Evolutionary conservation across 768 basidiomycete genomes (phyloP).

Genomic region (Termitomyces sp.): DNA sequence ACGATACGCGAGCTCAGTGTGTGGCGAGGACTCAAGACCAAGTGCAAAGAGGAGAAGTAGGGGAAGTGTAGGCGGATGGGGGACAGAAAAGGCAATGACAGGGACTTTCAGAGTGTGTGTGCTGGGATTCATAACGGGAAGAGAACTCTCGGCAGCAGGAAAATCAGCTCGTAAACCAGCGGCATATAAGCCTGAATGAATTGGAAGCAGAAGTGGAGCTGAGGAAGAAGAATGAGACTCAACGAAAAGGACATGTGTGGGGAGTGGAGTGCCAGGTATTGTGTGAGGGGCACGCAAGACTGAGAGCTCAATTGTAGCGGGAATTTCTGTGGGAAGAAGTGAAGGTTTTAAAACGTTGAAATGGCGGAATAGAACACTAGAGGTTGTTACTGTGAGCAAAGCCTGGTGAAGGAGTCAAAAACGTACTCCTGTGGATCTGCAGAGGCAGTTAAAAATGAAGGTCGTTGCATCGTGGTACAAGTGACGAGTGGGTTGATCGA

Average conservation of each 20-base stretch:
- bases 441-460: slow-evolving; percentile 24
- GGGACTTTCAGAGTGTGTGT: slow-evolving; percentile 38
- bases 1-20: slow-evolving; percentile 39
- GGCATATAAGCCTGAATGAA: slow-evolving; percentile 42
- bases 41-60: slow-evolving; percentile 56
- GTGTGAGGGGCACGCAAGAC: slow-evolving; percentile 24
- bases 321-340: slow-evolving; percentile 20
- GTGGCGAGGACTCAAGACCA: slow-evolving; percentile 38
- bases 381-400: background rate
- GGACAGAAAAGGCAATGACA: slow-evolving; percentile 42
- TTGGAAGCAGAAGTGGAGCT: slow-evolving; percentile 44
- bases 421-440: slow-evolving; percentile 29
- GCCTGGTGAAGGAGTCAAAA: background rate
- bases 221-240: slow-evolving; percentile 19
- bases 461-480: slow-evolving; percentile 22
- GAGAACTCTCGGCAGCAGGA: slow-evolving; percentile 21
- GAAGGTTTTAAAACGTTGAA: slow-evolving; percentile 29
- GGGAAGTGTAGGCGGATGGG: slow-evolving; percentile 49
- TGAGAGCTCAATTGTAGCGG: slow-evolving; percentile 41
- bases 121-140: slow-evolving; percentile 21
- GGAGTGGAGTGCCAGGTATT: slow-evolving; percentile 31
- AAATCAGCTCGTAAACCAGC: slow-evolving; percentile 29
- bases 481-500: background rate
- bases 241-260: slow-evolving; percentile 55
- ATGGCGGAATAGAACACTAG: slow-evolving; percentile 40